Base-by-base conservation (phyloP, 2,329 filamentous ascomycete species). In the Alternaria angustiovoidea region DNA sequence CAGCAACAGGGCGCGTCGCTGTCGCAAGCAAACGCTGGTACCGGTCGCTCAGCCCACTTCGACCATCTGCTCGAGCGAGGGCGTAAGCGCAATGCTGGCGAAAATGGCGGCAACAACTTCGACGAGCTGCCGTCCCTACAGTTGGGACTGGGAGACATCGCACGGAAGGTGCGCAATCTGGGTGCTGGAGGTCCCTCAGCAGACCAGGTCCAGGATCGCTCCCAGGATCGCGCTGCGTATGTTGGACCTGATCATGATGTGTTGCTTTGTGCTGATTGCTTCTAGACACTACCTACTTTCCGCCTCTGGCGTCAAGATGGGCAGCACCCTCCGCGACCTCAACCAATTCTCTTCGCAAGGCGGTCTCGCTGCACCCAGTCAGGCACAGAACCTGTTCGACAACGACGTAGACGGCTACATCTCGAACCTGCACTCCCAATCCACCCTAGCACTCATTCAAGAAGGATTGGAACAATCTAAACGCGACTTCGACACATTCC, bases 391-490 rank as follows among this genome's bases (percentile, higher is more conserved):
- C 58, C 67, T 74, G 4, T 81, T 84, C 61, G 85, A 87, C 57
- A 83, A 83, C 3, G 85, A 87, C 53, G 85, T 86, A 61, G 83
- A 87, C 77, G 89, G 90, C 52, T 97, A 96, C 75, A 86, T 97
- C 52, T 87, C 91, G 55, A 93, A 92, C 71, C 84, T 97, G 62
- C 93, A 96, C 79, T 92, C 92, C 48, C 94, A 96, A 80, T 96
- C 93, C 18, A 95, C 94, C 4, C 84, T 96, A 58, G 93, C 91
- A 73, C 94, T 97, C 87, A 94, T 97, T 70, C 87, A 91, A 34
- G 93, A 97, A 76, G 92, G 93, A n/a, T 84, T 98, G 62, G 90
- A 94, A 72, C 89, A 94, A 72, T 95, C 94, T 4, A 90, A 94
- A 61, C 88, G 89, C 57, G 95, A 98, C 74, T 98, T 99, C 76